Evolutionary conservation across 805 yeast genomes (phyloP).

Genomic region (Kodamaea sagamina): DNA sequence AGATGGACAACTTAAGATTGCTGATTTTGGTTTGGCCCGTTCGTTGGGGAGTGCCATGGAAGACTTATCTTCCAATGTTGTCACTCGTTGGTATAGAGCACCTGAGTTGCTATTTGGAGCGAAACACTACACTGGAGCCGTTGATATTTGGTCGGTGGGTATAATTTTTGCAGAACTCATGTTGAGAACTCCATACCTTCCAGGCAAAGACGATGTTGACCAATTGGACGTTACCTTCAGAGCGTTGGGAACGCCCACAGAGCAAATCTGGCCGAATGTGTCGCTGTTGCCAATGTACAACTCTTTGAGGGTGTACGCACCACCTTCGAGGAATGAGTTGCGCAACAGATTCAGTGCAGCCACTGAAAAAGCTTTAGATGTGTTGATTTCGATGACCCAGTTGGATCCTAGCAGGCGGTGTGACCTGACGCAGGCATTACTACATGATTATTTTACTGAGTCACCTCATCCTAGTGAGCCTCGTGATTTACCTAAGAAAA

Average conservation of each 20-base stretch:
- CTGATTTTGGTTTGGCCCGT: slow-evolving; percentile 97
- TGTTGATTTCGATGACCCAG: slow-evolving; percentile 69
- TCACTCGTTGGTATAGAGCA: slow-evolving; percentile 96
- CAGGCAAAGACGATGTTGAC: slow-evolving; percentile 88
- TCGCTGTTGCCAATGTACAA: slow-evolving; percentile 75
- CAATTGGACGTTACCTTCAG: slow-evolving; percentile 92
- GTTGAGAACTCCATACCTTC: slow-evolving; percentile 92
- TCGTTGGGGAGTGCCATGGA: slow-evolving; percentile 74
- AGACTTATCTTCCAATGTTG: slow-evolving; percentile 86
- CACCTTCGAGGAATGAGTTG: slow-evolving; percentile 77
- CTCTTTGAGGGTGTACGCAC: slow-evolving; percentile 74
- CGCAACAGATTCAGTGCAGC: slow-evolving; percentile 88
- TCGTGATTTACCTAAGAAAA: slow-evolving; percentile 55
- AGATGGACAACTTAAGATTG: slow-evolving; percentile 84
- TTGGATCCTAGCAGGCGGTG: slow-evolving; percentile 79
- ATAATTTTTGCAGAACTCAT: slow-evolving; percentile 90
- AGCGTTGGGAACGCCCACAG: slow-evolving; percentile 96
- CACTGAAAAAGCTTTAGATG: slow-evolving; percentile 76
- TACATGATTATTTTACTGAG: slow-evolving; percentile 70
- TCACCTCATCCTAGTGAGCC: slow-evolving; percentile 76
- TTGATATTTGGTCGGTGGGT: slow-evolving; percentile 49
- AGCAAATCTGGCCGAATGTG: slow-evolving; percentile 88
- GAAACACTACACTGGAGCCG: slow-evolving; percentile 45
- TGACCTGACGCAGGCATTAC: slow-evolving; percentile 61
- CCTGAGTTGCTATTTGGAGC: slow-evolving; percentile 55